Percentiles rank a stretch among this genome's conserved stretches.
Conservation (phyloP, 1,139 yeast species). For the Petasospora rhodanensis region DNA sequence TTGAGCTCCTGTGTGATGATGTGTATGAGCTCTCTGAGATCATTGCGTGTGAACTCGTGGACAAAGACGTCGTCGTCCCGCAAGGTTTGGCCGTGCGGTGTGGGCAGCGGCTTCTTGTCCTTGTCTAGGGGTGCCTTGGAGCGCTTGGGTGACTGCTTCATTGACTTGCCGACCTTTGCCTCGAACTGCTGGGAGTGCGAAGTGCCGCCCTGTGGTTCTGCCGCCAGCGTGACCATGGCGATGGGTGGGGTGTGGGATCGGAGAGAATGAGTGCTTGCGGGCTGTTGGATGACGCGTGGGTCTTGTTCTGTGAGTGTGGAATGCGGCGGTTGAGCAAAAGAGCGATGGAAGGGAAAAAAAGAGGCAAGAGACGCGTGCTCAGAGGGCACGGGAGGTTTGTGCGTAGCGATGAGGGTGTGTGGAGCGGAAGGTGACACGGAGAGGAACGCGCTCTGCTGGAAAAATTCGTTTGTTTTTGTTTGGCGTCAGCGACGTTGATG, state of each 20-base stretch:
- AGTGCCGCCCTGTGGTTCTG: not conserved
- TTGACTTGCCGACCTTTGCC: constrained; percentile 11
- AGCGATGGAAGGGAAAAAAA: too few species aligned
- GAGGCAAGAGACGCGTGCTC: too few species aligned
- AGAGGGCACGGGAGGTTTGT: too few species aligned
- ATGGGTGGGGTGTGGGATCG: not conserved
- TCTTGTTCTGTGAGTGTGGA: too few species aligned
- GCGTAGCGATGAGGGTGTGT: too few species aligned
- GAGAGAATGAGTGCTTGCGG: too few species aligned
- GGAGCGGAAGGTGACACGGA: too few species aligned
- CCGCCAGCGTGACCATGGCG: constrained; percentile 3
- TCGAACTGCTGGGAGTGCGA: constrained; percentile 14
- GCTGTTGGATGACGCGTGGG: too few species aligned
- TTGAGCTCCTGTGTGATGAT: constrained; percentile 62
- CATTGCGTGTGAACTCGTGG: constrained; percentile 57
- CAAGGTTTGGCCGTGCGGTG: constrained; percentile 10
- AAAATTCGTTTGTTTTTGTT: too few species aligned
- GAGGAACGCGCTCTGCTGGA: too few species aligned
- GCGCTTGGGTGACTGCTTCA: constrained; percentile 12
- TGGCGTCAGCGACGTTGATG: too few species aligned
- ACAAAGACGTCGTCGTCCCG: constrained; percentile 29
- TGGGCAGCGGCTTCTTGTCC: constrained; percentile 15
- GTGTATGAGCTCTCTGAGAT: constrained; percentile 61
- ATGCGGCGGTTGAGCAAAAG: too few species aligned
- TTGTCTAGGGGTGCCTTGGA: constrained; percentile 2